Conservation (phyloP, 192 early-diverging fungal species). For the Spinellus fusiger region DNA sequence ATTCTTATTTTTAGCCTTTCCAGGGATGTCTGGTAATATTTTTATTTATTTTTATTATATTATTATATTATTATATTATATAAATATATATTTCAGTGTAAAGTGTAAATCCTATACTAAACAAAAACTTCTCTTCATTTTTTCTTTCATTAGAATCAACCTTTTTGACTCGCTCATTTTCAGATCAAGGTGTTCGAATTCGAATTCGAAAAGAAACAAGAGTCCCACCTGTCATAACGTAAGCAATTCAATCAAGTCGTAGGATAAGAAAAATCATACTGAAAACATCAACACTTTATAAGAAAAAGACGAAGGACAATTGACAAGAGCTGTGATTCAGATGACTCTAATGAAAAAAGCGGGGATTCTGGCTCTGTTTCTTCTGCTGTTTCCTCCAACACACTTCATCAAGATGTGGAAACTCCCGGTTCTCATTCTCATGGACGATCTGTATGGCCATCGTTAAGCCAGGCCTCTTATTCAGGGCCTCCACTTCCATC, state of each 20-base stretch:
- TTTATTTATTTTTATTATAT: too few species aligned
- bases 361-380: neutral
- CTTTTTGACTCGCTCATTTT: slow-evolving; percentile 77
- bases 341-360: neutral
- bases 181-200: slow-evolving; percentile 90
- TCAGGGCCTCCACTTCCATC: neutral
- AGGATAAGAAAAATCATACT: neutral
- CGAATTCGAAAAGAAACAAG: slow-evolving; percentile 75
- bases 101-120: neutral
- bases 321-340: neutral
- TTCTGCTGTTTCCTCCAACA: neutral
- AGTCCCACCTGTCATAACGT: neutral
- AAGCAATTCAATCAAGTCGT: neutral
- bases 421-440: neutral
- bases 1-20: slow-evolving; percentile 3
- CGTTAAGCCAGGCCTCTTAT: neutral
- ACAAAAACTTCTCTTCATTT: neutral
- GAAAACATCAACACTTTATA: neutral
- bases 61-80: too few species aligned
- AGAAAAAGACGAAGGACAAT: slow-evolving; percentile 1
- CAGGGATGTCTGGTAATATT: slow-evolving; percentile 13
- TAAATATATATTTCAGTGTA: neutral
- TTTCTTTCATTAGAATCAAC: slow-evolving; percentile 64
- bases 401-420: neutral
- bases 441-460: neutral